Evolutionary conservation across 164 flowering plant species (phyloP).

Genomic region (Berberis thunbergii): DNA sequence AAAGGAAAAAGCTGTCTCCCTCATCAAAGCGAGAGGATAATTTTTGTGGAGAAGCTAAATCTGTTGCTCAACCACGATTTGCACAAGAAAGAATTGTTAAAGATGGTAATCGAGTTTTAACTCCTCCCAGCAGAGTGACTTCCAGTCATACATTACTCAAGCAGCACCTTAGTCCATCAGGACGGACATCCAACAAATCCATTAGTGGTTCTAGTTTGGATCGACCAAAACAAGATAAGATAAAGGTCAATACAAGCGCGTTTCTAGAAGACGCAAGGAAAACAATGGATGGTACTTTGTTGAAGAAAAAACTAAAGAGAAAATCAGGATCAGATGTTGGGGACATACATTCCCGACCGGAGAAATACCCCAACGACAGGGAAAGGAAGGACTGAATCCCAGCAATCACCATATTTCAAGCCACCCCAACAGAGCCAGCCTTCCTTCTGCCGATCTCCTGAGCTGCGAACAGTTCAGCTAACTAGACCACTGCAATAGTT

Average conservation of each 20-base stretch:
- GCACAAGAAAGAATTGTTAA: constrained; percentile 2
- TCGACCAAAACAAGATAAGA: constrained; percentile 36
- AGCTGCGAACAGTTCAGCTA: constrained; percentile 25
- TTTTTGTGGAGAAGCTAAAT: constrained; percentile 23
- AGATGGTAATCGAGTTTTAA: constrained; percentile 20
- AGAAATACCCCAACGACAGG: not conserved
- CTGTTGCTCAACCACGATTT: constrained; percentile 23
- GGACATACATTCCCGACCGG: constrained; percentile 8
- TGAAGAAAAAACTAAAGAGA: constrained; percentile 45
- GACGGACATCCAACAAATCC: constrained; percentile 19
- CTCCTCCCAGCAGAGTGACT: constrained; percentile 19
- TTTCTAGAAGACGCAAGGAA: constrained; percentile 18
- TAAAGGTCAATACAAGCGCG: constrained; percentile 23
- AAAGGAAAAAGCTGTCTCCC: constrained; percentile 34
- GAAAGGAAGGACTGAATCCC: constrained; percentile 32
- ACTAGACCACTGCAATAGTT: not conserved
- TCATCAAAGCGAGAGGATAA: constrained; percentile 24
- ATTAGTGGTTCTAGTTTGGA: constrained; percentile 20
- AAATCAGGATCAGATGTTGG: constrained; percentile 20
- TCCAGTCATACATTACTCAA: constrained; percentile 8
- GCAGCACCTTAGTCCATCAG: constrained; percentile 6
- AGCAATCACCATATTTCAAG: constrained; percentile 17
- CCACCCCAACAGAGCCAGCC: constrained; percentile 5
- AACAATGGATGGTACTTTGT: constrained; percentile 17
- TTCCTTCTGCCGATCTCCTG: constrained; percentile 14